Conservation (phyloP, 2,329 filamentous ascomycete species). For the Verticillium nubilum region DNA sequence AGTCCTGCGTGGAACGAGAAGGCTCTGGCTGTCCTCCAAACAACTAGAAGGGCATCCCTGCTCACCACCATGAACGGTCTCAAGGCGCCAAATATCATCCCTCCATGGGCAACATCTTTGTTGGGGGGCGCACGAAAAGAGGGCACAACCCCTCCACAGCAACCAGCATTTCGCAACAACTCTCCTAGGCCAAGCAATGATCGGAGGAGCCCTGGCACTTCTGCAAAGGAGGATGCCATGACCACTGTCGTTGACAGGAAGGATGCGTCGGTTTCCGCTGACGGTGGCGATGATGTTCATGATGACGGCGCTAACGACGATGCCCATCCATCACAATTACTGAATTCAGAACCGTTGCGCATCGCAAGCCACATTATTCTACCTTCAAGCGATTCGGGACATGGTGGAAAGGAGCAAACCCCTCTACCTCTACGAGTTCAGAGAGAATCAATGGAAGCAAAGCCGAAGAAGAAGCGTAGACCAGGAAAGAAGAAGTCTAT, state of each 20-base stretch:
- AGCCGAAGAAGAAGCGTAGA: not conserved
- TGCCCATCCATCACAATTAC: not conserved
- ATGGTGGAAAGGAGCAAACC: too few relatives aligned
- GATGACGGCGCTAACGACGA: not conserved
- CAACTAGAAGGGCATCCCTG: not conserved
- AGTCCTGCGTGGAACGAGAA: too few relatives aligned
- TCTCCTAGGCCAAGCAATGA: not conserved
- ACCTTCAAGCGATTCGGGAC: too few relatives aligned
- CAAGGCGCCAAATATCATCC: not conserved
- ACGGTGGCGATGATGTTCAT: too few relatives aligned
- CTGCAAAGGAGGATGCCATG: not conserved
- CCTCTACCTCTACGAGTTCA: too few relatives aligned
- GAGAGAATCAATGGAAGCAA: not conserved
- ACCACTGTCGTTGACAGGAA: too few relatives aligned
- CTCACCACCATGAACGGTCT: not conserved
- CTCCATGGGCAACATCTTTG: not conserved
- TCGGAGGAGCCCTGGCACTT: not conserved
- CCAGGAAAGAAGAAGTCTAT: not conserved
- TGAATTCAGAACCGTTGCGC: conserved; percentile 4
- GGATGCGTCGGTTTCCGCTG: too few relatives aligned
- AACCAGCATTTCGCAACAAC: not conserved
- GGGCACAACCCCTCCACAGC: not conserved
- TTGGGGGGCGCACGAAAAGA: not conserved
- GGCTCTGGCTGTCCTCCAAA: not conserved
- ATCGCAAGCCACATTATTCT: conserved; percentile 21